Evolutionary conservation across 345 rosid genomes (phyloP), one percentile per base, ranked within the genome.

Genomic region (Carallia brachiata): DNA sequence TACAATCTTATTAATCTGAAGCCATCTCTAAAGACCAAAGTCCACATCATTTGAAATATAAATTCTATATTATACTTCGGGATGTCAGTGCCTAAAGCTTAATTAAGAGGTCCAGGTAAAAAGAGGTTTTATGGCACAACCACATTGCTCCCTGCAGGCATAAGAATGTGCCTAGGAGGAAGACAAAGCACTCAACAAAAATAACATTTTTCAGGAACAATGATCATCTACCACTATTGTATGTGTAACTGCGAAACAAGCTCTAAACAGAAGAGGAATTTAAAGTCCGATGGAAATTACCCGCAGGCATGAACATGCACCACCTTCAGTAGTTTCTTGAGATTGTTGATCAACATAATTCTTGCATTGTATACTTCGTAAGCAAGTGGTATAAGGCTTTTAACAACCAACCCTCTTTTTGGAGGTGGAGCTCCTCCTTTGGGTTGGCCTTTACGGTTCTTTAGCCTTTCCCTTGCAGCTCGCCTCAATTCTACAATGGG

Each of bases 251-350:
- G 5, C 2, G 52, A 44, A n/a, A 37, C 4, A 57, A 75, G 27
- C 30, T 61, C 23, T 37, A 60, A 18, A 13, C 19, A 6, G 34
- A 53, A 52, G 65, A 57, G 58, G 76, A n/a, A 2, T 57, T 9
- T 10, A 65, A 44, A 59, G 48, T 18, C 54, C 50, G 66, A 67
- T 67, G 75, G 52, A 65, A 58, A 78, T 85, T 90, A 91, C 99
- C 89, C 77, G 66, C 97, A 95, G 78, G 99, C 97, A 76, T 85
- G 93, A 55, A 89, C 97, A 0, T 86, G 94, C 40, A 91, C 93
- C 37, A 87, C 93, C 80, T 87, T 90, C 85, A 92, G 68, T 70
- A 91, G 89, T 39, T 82, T 82, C 76, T 84, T 87, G 71, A 91
- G 91, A 82, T 87, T 91, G 84, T 91, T 91, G 67, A 91, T 91